Evolutionary conservation across 1,284 basidiomycete genomes (phyloP).

Genomic region (Leccinum solheimii): DNA sequence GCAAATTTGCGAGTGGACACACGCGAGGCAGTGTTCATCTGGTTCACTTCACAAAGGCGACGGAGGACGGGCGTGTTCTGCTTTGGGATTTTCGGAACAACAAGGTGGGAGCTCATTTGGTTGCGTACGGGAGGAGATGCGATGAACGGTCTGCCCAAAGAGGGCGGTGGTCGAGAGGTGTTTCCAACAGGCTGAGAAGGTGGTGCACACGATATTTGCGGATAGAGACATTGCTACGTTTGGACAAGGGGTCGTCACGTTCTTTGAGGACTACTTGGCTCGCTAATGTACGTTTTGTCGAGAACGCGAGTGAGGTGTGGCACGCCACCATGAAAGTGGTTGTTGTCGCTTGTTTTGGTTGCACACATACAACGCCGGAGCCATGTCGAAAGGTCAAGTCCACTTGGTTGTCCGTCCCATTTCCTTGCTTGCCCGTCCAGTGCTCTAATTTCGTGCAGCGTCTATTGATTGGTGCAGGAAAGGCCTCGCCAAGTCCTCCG

Average conservation of each 20-base stretch:
- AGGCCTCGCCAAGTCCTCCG: slow-evolving; percentile 94
- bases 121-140: slow-evolving; percentile 12
- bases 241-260: slow-evolving; percentile 41
- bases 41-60: slow-evolving; percentile 47
- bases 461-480: slow-evolving; percentile 89
- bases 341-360: slow-evolving; percentile 28
- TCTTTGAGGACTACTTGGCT: slow-evolving; percentile 38
- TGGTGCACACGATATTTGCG: slow-evolving; percentile 46
- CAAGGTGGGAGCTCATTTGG: slow-evolving; percentile 37
- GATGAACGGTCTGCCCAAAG: slow-evolving; percentile 34
- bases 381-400: slow-evolving; percentile 38
- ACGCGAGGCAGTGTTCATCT: slow-evolving; percentile 37
- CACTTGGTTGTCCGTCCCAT: slow-evolving; percentile 33
- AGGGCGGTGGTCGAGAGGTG: slow-evolving; percentile 35
- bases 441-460: slow-evolving; percentile 46
- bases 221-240: slow-evolving; percentile 43
- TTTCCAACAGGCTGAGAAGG: slow-evolving; percentile 36
- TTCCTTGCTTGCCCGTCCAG: slow-evolving; percentile 8
- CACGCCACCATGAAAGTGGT: slow-evolving; percentile 8
- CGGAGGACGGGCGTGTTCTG: slow-evolving; percentile 44
- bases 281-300: slow-evolving; percentile 11
- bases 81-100: slow-evolving; percentile 53
- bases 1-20: slow-evolving; percentile 23
- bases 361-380: slow-evolving; percentile 1
- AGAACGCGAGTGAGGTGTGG: slow-evolving; percentile 3